Base-by-base conservation (phyloP, 306 rosid genomes). In the Ormosia semicastrata region DNA sequence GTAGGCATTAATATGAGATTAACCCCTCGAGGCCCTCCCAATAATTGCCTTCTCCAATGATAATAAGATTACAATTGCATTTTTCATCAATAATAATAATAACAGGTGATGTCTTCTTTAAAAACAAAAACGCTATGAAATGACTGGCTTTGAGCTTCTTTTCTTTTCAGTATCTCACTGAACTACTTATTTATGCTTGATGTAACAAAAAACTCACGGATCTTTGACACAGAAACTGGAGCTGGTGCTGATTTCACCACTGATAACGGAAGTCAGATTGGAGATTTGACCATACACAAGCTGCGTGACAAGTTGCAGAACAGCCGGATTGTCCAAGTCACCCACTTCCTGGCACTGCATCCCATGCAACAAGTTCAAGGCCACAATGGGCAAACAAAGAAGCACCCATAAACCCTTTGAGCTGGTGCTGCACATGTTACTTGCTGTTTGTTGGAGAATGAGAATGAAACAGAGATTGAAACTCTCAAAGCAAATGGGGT, bases 211-310 rank as follows among this genome's bases (percentile, higher is more conserved):
- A 4, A 84, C 97, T 88, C 78, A 93, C 97, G 88, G 78, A 53
- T 93, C 79, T 32, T 75, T 88, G 17, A 91, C 71, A 60, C 97
- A 93, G 91, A 93, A 93, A 81, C 84, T 87, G 76, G 90, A 87
- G 53, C 73, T 83, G 18, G 47, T 54, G 71, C 84, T 71, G 49
- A 93, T 84, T 50, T 88, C 79, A 4, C 77, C 58, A 58, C 77
- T 87, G 70, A 93, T 71, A 59, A 81, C 60, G 12, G 86, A 79
- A 8, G 94, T 93, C 46, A 84, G 74, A 84, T 91, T 89, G 71
- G 90, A 84, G 41, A 93, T 78, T 13, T 81, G 86, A 2, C 73
- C 12, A 36, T 91, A 87, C 13, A 86, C 89, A 30, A 83, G 68
- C 72, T 81, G 83, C 0, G 92, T 88, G 34, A 87, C 37, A 7